Base-by-base conservation (phyloP, 2,329 filamentous ascomycete genomes). In the Didymella pomorum region DNA sequence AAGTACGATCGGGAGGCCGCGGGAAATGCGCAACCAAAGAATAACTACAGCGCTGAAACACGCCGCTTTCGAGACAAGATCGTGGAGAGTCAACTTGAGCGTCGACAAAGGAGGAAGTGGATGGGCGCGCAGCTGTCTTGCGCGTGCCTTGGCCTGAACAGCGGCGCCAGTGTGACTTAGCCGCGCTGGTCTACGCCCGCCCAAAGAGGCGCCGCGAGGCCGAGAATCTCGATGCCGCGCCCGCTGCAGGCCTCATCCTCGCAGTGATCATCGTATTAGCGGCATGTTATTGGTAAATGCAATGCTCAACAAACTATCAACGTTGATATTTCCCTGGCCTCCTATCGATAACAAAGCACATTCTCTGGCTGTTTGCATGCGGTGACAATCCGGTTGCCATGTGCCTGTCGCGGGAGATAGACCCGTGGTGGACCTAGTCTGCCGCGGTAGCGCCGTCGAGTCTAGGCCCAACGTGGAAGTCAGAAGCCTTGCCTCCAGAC, bases 231-330 rank as follows among this genome's bases (percentile, higher is more conserved):
- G 52, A 44, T 18, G 39, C 37, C 8, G 45, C 37, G 45, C 31
- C 35, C 12, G 45, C 45, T 50, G 50, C 56, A 54, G 45, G 56
- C 45, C 45, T 49, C 35, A 53, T 53, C 55, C 55, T 49, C 48
- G 48, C n/a, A 23, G 16, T 31, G 28, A 50, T 45, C 45, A n/a
- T 50, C 52, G 26, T 28, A 41, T 46, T 9, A 14, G 25, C 26
- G 23, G 41, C 6, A 11, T 14, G 18, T 33, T 10, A 14, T 16
- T 43, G 14, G 43, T 20, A 29, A n/a, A 31, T 25, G 41, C 41
- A 41, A 16, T 26, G 23, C 14, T 43, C 23, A 43, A n/a, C 41
- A 10, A 43, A n/a, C 12, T 14, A 43, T 26, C 14, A n/a, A n/a
- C 23, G 4, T 12, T 20, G 4, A 9, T n/a, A 18, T n/a, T 9